Conservation (phyloP, 2,329 filamentous ascomycete species). For the Niveomyces coronatus region DNA sequence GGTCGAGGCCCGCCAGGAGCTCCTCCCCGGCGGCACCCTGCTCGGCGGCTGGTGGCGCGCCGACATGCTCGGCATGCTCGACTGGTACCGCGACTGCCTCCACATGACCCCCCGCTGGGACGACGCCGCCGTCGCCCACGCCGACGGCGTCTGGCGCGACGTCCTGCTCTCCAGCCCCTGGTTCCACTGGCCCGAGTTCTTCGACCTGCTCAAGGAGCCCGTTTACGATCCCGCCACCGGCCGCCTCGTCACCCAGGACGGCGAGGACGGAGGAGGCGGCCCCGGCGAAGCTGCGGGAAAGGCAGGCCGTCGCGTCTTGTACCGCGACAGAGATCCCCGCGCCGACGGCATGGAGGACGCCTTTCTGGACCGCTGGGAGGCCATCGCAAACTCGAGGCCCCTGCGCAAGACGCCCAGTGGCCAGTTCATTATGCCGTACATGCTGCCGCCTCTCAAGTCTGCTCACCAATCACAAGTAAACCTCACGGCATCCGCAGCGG, state of each 20-base stretch:
- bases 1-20: constrained; percentile 15
- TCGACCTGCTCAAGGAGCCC: constrained; percentile 12
- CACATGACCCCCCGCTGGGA: constrained; percentile 12
- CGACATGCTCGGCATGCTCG: constrained; percentile 18
- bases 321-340: constrained; percentile 9
- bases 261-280: too few species aligned
- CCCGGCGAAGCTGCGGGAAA: too few species aligned
- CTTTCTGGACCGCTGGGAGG: constrained; percentile 18
- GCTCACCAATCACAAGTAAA: too few species aligned
- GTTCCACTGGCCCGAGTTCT: constrained; percentile 19
- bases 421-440: constrained; percentile 12
- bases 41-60: constrained; percentile 16
- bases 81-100: constrained; percentile 20
- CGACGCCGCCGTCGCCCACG: constrained; percentile 13
- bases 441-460: constrained; percentile 10
- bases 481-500: too few species aligned
- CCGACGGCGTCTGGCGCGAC: constrained; percentile 17
- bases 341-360: constrained; percentile 14
- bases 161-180: constrained; percentile 17
- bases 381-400: constrained; percentile 14
- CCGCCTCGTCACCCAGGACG: constrained; percentile 1
- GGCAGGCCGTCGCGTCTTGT: constrained; percentile 10
- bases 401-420: constrained; percentile 14
- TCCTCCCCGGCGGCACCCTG: constrained; percentile 14
- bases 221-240: constrained; percentile 10